Conservation (phyloP, 148 eudicot species). For the Heliamphora exappendiculata region DNA sequence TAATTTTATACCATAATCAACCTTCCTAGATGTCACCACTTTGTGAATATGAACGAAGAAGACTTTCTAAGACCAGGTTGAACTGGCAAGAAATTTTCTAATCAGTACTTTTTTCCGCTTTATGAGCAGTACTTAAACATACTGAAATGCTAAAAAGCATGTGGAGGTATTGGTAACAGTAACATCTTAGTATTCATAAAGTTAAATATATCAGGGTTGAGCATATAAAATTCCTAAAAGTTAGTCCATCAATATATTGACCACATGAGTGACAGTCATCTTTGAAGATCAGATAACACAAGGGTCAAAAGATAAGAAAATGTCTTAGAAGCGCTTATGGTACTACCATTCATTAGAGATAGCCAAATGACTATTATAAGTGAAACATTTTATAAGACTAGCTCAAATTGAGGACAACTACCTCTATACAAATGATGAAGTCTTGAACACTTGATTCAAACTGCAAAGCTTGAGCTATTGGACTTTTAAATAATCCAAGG, state of each 20-base stretch:
- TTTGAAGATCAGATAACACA: not conserved
- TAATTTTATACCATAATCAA: not conserved
- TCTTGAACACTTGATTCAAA: constrained; percentile 87
- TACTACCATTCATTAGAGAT: not conserved
- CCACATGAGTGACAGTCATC: not conserved
- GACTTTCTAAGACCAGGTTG: not conserved
- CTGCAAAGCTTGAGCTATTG: constrained; percentile 90
- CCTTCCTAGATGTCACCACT: not conserved
- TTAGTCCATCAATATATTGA: not conserved
- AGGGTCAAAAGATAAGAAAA: not conserved
- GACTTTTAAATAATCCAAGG: constrained; percentile 79
- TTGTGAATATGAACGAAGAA: not conserved
- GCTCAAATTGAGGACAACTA: constrained; percentile 22
- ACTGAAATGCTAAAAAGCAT: not conserved
- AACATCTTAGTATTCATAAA: not conserved
- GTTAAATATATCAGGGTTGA: not conserved
- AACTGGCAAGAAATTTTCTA: not conserved
- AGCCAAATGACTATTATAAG: not conserved
- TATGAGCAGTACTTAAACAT: not conserved
- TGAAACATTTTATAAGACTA: not conserved
- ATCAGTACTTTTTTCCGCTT: not conserved
- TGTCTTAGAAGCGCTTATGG: not conserved
- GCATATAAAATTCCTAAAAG: not conserved
- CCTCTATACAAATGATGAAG: constrained; percentile 98
- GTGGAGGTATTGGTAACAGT: not conserved